Conservation (phyloP, 2,329 filamentous ascomycete species). For the Nothophoma quercina region DNA sequence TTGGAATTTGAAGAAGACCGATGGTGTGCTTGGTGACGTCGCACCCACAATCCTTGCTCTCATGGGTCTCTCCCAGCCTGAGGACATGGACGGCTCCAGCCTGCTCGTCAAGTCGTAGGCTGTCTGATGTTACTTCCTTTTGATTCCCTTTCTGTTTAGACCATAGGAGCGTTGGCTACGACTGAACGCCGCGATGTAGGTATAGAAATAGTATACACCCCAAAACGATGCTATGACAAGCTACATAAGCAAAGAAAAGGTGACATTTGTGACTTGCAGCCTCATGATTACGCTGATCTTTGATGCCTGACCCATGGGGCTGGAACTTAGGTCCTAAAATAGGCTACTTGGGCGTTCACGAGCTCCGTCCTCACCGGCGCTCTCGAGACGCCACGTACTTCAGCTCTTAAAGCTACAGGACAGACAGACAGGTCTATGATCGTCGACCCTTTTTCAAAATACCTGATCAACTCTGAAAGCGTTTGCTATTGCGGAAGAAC, state of each 20-base stretch:
- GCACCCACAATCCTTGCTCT: conserved; percentile 89
- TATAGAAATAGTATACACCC: conserved; percentile 14
- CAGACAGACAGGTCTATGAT: too few species aligned
- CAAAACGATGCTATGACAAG: neutral
- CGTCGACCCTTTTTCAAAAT: neutral
- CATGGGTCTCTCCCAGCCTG: conserved; percentile 90
- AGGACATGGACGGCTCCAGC: conserved; percentile 89
- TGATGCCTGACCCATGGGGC: neutral
- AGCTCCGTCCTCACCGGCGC: neutral
- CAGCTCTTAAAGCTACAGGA: too few species aligned
- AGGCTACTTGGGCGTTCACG: neutral
- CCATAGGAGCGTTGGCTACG: conserved; percentile 17
- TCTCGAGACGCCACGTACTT: neutral
- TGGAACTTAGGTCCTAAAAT: neutral
- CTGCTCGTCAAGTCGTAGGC: conserved; percentile 76
- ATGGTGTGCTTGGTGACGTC: conserved; percentile 94
- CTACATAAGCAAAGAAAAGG: neutral
- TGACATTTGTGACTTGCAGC: neutral
- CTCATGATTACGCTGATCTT: neutral
- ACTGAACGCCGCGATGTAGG: conserved; percentile 19
- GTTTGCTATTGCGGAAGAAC: neutral
- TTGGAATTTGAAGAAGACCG: conserved; percentile 83
- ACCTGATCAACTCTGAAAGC: neutral
- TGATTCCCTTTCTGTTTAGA: conserved; percentile 20
- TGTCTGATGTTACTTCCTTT: neutral